Base-by-base conservation (phyloP, 2,329 filamentous ascomycete species). In the Intubia oerlemansii region DNA sequence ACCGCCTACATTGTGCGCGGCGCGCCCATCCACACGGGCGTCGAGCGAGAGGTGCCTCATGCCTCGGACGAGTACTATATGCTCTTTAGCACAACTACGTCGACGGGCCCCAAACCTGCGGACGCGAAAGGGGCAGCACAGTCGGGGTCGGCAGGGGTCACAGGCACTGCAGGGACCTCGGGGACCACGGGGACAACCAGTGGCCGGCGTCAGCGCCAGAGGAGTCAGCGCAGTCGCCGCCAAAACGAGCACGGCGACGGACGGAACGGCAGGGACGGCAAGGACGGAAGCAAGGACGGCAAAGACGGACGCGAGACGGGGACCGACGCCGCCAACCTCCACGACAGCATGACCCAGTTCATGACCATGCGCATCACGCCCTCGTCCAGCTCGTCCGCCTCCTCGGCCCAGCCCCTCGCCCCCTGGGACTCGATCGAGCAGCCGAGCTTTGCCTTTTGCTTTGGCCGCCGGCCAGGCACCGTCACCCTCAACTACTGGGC, bases 401-500 rank as follows among this genome's bases (percentile, higher is more conserved):
- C 56, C 4, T 40, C 45, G 0, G 52, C 50, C 5, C 41, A 49
- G 11, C 52, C 62, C 25, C 42, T 45, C 3, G 45, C 54, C 34
- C 72, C 70, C 3, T 80, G 70, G 75, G 64, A 74, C 36, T 72
- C 74, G 2, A 53, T 81, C 16, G 76, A 82, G 42, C 73, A 80
- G 41, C 76, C 76, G 5, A 78, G 71, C 43, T 68, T 70, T 46
- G 59, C 67, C 1, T 77, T 75, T 43, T 64, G 60, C 37, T 74
- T 67, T 45, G 76, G 76, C 10, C 53, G 54, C 28, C 56, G 64
- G 14, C 66, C 73, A 0, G 76, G 76, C 5, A 81, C 75, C 1
- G 63, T 76, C 29, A 79, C 74, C 0, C 51, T 82, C 28, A 79
- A 76, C 39, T 64, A 70, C 36, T 80, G 72, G 63, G 62, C 65